Evolutionary conservation across 306 rosid genomes (phyloP), one percentile per base, ranked within the genome.

Genomic region (Quercus mongolica): DNA sequence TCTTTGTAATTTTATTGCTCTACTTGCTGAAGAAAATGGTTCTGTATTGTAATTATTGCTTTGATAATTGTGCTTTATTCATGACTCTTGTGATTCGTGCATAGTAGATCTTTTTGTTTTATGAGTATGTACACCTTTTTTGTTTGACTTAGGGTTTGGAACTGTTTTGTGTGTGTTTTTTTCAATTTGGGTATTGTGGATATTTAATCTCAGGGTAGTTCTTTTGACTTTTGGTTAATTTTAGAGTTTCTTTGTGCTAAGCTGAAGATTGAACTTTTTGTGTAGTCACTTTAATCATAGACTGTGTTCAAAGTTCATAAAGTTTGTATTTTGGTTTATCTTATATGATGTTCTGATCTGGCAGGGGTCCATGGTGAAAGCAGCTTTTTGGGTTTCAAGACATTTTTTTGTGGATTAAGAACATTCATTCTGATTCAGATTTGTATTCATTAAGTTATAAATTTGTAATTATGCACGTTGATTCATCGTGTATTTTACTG

Each of bases 111-210:
- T 38, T 38, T 38, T 38, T 38, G 46, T 2, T 38, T 38, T 7
- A 8, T 38, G 46, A 38, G 2, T 2, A 38, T 38, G 46, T 38
- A 7, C 46, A 38, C 2, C 46, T 38, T 79, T 74, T 75, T 76
- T 55, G 76, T 80, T 9, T 63, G 56, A 83, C 26, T 79, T 83
- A 86, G 91, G 91, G 88, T 88, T 86, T 79, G 55, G 80, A 68
- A 23, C 74, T 73, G 68, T 73, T 25, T 58, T 75, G 6, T 33
- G 6, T 7, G 44, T 20, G 41, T 56, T 56, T 77, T 21, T 68
- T 77, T 3, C 20, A 28, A 3, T 21, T 68, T 23, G 68, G 51
- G n/a, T 44, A 26, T 21, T 64, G 51, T 5, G 5, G 38, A 18
- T 59, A 20, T 23, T 57, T 49, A 49, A 11, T 49, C 54, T 49